Evolutionary conservation across 768 basidiomycete genomes (phyloP).

Genomic region (Strobilomyces dryophilus): DNA sequence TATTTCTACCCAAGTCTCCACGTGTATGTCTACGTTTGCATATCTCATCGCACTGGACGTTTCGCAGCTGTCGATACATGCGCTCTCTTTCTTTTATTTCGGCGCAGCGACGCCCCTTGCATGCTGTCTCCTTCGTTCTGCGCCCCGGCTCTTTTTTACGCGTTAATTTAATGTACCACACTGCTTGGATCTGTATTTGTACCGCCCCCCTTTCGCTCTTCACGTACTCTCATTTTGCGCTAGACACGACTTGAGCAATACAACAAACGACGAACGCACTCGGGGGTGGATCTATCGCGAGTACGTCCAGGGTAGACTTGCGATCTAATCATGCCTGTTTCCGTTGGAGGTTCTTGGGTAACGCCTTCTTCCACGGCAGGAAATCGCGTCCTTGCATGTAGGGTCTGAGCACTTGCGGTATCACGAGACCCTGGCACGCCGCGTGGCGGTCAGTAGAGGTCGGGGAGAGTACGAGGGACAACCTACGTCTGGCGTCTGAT

Average conservation of each 20-base stretch:
- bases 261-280: not conserved
- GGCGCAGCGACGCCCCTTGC: not conserved
- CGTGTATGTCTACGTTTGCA: constrained; percentile 10
- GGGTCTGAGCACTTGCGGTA: constrained; percentile 86
- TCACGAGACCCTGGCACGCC: constrained; percentile 68
- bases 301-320: not conserved
- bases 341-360: constrained; percentile 75
- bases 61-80: not conserved
- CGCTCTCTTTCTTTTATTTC: not conserved
- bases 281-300: not conserved
- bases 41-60: constrained; percentile 10
- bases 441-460: not conserved
- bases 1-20: not conserved
- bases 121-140: not conserved
- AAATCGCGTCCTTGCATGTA: constrained; percentile 97
- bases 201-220: not conserved
- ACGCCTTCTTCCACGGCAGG: constrained; percentile 75
- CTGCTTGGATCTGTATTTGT: constrained; percentile 21
- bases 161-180: constrained; percentile 20
- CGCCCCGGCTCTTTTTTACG: not conserved
- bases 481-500: constrained; percentile 89
- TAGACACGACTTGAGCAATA: constrained; percentile 7
- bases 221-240: not conserved
- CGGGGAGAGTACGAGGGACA: too few species aligned
- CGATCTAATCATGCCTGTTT: constrained; percentile 46